Evolutionary conservation across 192 early-diverging fungal genomes (phyloP).

Genomic region (Umbelopsis sp.): DNA sequence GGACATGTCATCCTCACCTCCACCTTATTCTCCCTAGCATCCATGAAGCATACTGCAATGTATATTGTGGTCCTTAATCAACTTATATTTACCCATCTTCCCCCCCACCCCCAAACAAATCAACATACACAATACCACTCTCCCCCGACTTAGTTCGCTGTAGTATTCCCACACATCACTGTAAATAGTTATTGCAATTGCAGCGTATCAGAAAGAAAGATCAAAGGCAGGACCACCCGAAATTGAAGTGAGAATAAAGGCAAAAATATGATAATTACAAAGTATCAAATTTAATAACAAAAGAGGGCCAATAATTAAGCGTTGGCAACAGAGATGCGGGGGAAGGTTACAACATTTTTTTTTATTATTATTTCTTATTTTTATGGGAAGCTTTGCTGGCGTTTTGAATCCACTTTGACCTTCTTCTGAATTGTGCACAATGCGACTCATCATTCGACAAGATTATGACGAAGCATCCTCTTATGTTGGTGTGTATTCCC

Average conservation of each 20-base stretch:
- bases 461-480: slow-evolving; percentile 67
- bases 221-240: not conserved
- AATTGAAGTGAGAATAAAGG: not conserved
- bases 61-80: not conserved
- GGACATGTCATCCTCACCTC: slow-evolving; percentile 7
- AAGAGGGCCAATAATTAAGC: not conserved
- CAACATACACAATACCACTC: not conserved
- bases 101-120: no score
- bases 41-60: not conserved
- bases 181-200: slow-evolving; percentile 12
- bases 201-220: not conserved
- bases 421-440: slow-evolving; percentile 31
- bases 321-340: no score
- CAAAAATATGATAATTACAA: not conserved
- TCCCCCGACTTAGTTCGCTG: not conserved
- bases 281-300: not conserved
- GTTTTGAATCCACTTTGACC: slow-evolving; percentile 15
- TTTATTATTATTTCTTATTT: no score
- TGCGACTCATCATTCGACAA: slow-evolving; percentile 75
- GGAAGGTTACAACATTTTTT: no score
- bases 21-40: slow-evolving; percentile 13
- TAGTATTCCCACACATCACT: slow-evolving; percentile 1
- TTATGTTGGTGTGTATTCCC: slow-evolving; percentile 48
- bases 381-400: slow-evolving; percentile 9
- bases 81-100: not conserved